phyloP scores from a whole-genome alignment of 2,329 filamentous ascomycete species.

The Penicillium sp. region DNA sequence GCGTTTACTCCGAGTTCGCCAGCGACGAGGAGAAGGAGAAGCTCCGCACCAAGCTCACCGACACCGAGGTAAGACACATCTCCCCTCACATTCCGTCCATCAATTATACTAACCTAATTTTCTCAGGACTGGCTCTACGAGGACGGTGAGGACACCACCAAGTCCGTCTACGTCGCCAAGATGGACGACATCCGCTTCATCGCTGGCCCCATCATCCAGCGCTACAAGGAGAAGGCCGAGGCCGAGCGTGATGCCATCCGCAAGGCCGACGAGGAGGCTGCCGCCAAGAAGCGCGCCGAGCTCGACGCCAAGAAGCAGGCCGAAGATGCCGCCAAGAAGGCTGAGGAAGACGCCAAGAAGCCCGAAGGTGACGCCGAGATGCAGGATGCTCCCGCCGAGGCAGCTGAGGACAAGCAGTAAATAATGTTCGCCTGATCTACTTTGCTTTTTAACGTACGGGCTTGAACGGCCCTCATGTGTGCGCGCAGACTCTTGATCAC shows the following conservation, averaged over 20 bases:
- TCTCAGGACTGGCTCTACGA: slow-evolving; percentile 95
- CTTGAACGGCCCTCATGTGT: not conserved
- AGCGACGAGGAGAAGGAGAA: slow-evolving; percentile 90
- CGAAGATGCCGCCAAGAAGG: slow-evolving; percentile 66
- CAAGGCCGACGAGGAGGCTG: slow-evolving; percentile 66
- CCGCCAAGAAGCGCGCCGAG: slow-evolving; percentile 63
- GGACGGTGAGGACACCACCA: slow-evolving; percentile 90
- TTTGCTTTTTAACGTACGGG: not conserved
- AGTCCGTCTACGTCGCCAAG: slow-evolving; percentile 92
- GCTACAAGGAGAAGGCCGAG: slow-evolving; percentile 93
- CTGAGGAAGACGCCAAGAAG: slow-evolving; percentile 48
- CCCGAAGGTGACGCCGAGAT: slow-evolving; percentile 55
- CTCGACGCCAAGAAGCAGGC: slow-evolving; percentile 76
- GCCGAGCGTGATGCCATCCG: slow-evolving; percentile 75
- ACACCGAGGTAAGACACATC: slow-evolving; percentile 71
- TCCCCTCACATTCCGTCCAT: not conserved
- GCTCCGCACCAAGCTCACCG: slow-evolving; percentile 79
- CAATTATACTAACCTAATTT: slow-evolving; percentile 21
- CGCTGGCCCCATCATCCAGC: slow-evolving; percentile 87
- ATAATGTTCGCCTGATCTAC: slow-evolving; percentile 13
- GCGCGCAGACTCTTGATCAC: not conserved
- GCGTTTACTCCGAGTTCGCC: slow-evolving; percentile 84
- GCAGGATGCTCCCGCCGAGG: slow-evolving; percentile 58
- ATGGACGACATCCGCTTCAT: slow-evolving; percentile 92
- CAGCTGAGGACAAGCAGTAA: slow-evolving; percentile 43